Conservation (phyloP, 1,284 basidiomycete species). For the Trichosporon ovoides region DNA sequence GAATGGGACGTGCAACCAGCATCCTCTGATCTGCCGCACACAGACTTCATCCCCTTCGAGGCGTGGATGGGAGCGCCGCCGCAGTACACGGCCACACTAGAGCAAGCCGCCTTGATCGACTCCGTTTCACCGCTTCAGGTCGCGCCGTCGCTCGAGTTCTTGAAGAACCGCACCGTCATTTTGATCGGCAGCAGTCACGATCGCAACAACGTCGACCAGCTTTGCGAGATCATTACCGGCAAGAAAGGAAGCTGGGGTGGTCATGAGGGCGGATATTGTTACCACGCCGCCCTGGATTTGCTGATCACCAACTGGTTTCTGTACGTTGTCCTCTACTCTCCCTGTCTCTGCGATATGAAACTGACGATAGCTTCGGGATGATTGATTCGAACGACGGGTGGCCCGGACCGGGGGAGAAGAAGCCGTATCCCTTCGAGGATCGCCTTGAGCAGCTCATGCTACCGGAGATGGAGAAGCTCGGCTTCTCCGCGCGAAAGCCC, state of each 20-base stretch:
- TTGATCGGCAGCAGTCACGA: conserved; percentile 5
- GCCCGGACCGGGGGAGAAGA: conserved; percentile 11
- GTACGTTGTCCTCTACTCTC: conserved; percentile 13
- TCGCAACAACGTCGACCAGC: conserved; percentile 12
- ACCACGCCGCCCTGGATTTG: conserved; percentile 18
- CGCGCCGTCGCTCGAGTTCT: not conserved
- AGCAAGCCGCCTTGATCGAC: not conserved
- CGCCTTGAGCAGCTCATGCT: conserved; percentile 20
- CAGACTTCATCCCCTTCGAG: conserved; percentile 9
- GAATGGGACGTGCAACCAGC: conserved; percentile 2
- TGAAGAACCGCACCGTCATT: not conserved
- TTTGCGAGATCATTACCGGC: conserved; percentile 12
- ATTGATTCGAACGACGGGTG: conserved; percentile 22
- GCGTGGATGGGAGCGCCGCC: conserved; percentile 12
- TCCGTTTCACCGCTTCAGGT: not conserved
- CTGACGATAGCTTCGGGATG: conserved; percentile 21
- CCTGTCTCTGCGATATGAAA: no score
- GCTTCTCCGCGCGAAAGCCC: conserved; percentile 9
- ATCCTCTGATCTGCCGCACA: conserved; percentile 12
- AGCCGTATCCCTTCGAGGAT: conserved; percentile 20
- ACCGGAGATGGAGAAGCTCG: conserved; percentile 16
- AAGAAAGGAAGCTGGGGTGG: conserved; percentile 14
- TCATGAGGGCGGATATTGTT: conserved; percentile 22
- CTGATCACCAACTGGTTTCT: conserved; percentile 27
- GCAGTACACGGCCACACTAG: conserved; percentile 15